Evolutionary conservation across 2,329 filamentous ascomycete species (phyloP).

Genomic region (Hymenoscyphus salicellus): DNA sequence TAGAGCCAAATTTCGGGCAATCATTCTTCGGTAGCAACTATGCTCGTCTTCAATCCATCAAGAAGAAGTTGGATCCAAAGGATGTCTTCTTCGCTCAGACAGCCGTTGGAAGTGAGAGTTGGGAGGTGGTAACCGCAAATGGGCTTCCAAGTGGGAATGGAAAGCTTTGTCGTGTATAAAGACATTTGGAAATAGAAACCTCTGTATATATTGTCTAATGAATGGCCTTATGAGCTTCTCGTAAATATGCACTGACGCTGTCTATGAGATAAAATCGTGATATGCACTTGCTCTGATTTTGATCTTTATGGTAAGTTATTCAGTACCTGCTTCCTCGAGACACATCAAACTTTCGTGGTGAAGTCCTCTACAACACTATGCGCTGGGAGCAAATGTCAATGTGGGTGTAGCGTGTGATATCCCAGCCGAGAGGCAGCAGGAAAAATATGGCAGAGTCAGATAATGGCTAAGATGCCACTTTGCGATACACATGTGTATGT

Average conservation of each 20-base stretch:
- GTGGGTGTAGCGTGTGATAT: too few relatives aligned
- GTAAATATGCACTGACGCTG: not conserved
- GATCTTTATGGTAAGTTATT: too few relatives aligned
- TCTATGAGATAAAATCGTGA: too few relatives aligned
- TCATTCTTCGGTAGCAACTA: conserved; percentile 48
- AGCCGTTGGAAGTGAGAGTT: conserved; percentile 50
- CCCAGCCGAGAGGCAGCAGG: too few relatives aligned
- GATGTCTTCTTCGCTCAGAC: conserved; percentile 46
- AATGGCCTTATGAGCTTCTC: not conserved
- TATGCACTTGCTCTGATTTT: too few relatives aligned
- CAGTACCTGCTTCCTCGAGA: too few relatives aligned
- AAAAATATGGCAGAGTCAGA: too few relatives aligned
- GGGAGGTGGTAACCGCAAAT: conserved; percentile 38
- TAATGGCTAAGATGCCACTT: too few relatives aligned
- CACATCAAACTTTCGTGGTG: too few relatives aligned
- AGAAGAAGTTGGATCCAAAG: conserved; percentile 48
- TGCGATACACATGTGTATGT: too few relatives aligned
- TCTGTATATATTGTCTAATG: not conserved
- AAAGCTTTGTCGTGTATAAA: conserved; percentile 2
- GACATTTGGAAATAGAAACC: not conserved
- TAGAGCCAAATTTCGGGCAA: conserved; percentile 42
- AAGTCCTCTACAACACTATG: too few relatives aligned
- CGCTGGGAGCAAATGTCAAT: too few relatives aligned
- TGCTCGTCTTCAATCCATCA: conserved; percentile 41
- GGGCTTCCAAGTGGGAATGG: conserved; percentile 4